Evolutionary conservation across 1,139 yeast species (phyloP), one percentile per base, ranked within the genome.

Genomic region (Scheffersomyces illinoinensis): DNA sequence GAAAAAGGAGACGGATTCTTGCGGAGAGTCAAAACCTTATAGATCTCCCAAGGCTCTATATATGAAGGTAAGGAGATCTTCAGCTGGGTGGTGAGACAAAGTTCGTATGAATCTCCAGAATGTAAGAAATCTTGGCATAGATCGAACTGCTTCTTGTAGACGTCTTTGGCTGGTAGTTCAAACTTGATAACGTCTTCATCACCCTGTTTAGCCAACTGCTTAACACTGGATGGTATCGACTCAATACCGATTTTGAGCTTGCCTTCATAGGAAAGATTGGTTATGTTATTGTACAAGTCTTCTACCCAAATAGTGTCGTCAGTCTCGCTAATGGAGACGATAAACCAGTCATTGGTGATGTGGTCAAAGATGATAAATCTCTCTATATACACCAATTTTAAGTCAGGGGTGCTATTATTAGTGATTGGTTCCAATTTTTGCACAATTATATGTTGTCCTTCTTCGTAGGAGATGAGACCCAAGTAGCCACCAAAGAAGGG

Each of bases 1-100:
- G 97, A 88, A 71, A 90, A 93, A 0, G 99, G 99, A 0, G 98
- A 91, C 2, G 99, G 98, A 69, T 96, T 96, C 59, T 84, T 85
- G 53, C 68, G 73, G 26, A 76, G 71, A 0, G 91, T 85, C 56
- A 95, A 77, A 1, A 87, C 83, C 68, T 90, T 88, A 75, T 93
- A 96, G 5, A 95, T 79, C 26, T 85, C 85, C 98, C 98, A 95
- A 0, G 97, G 82, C 4, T 79, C 65, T 18, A 86, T 67, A 19
- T 72, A 63, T 19, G 69, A 62, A 1, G 85, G 88, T 54, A 87
- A 76, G 23, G 72, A 74, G 23, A 93, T 82, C 57, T 79, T 81
- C 64, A 96, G 91, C 63, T 86, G 91, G 0, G 91, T 89, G 0
- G 99, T 95, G 50, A 95, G 80, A 69, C 99, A 95, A 26, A 96